These are phyloP conservation scores for Peronospora farinosa DNA, from an alignment of 352 stramenopile genomes.

Conservation along the genomic window DNA sequence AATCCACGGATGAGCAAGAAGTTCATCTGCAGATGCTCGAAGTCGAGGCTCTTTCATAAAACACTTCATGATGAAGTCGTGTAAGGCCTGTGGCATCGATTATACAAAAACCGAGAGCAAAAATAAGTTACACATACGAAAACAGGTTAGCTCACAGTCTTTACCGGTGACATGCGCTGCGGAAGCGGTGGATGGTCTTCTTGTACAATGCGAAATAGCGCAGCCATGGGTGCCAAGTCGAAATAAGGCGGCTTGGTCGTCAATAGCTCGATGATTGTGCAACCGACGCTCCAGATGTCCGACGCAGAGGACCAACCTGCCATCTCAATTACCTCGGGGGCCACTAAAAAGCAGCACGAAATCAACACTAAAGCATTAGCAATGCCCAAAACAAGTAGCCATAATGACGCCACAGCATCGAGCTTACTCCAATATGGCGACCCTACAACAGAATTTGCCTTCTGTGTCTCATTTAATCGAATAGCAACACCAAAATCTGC, in stretches of 20 bases:
- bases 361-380: neutral
- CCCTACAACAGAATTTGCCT: conserved; percentile 87
- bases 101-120: neutral
- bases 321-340: conserved; percentile 95
- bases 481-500: conserved; percentile 91
- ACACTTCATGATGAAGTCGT: conserved; percentile 91
- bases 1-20: conserved; percentile 88
- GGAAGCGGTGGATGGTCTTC: conserved; percentile 89
- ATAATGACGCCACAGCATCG: neutral
- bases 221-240: conserved; percentile 85
- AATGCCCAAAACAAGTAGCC: neutral
- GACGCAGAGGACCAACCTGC: conserved; percentile 86
- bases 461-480: conserved; percentile 83
- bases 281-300: conserved; percentile 93
- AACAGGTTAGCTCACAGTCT: neutral
- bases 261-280: conserved; percentile 92
- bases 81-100: conserved; percentile 44
- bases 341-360: conserved; percentile 55
- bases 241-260: conserved; percentile 92
- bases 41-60: conserved; percentile 89
- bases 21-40: conserved; percentile 71
- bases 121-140: neutral
- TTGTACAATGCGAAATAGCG: conserved; percentile 90
- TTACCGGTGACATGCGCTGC: conserved; percentile 79
- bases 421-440: conserved; percentile 91